Base-by-base conservation (phyloP, 1,284 basidiomycete genomes). In the Malassezia obtusa region DNA sequence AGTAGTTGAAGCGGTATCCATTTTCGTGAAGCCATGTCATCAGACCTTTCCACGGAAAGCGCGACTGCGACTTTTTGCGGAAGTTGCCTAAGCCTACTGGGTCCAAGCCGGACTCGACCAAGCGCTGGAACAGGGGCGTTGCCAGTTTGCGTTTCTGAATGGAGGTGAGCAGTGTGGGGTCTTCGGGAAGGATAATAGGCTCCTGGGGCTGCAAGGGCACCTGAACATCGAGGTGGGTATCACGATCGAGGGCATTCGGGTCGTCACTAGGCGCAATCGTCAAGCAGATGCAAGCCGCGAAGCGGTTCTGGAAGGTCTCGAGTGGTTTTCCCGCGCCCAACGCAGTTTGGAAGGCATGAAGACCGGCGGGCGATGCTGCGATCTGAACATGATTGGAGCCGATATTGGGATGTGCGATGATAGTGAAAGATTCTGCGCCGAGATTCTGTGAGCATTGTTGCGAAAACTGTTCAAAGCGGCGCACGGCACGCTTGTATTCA, bases 81-180 rank as follows among this genome's bases (percentile, higher is more conserved):
- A 56, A 56, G 39, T 56, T 56, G 19, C 48, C 53, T 5, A 56
- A 39, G 3, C 37, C 53, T 1, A 56, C 49, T 0, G 53, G 53
- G 26, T 56, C 53, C 14, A 56, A 33, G 14, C 53, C 49, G 11
- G 53, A 49, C 35, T 56, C 53, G n/a, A 56, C 53, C 12, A 56
- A 35, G 15, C 53, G 53, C 30, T 56, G 53, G 25, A 56, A 56
- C 2, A 56, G 47, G 4, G 53, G 53, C 8, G 53, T 56, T 1
- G 53, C 53, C 7, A 56, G 43, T 28, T 56, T 56, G 25, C 53
- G 53, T 24, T 56, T 56, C 31, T 56, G 53, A 26, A 56, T 56
- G 1, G 53, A 56, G 1, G 53, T 56, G 12, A 56, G 49, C 48
- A 56, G 33, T 6, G 53, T 56, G 8, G 53, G 53, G 39, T 56